phyloP scores from a whole-genome alignment of 2,329 filamentous ascomycete genomes.

The Phialophora expanda region DNA sequence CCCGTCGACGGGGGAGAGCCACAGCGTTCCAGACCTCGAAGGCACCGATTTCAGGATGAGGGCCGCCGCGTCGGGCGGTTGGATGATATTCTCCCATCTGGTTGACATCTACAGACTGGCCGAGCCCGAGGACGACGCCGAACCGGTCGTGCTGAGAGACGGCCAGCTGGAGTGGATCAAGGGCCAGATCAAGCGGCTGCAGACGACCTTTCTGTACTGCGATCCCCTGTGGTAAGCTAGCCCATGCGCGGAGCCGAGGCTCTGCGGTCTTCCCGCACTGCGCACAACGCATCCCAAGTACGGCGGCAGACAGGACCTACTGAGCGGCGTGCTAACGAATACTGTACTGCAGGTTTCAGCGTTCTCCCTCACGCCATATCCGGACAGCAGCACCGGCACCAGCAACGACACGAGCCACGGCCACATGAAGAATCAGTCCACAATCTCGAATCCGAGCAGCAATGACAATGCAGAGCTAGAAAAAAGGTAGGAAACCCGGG shows the following conservation, averaged over 20 bases:
- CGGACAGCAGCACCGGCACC: neutral
- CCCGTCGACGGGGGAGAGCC: conserved; percentile 18
- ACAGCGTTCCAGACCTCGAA: conserved; percentile 20
- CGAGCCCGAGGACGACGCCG: conserved; percentile 36
- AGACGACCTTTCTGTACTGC: conserved; percentile 32
- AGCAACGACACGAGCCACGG: neutral
- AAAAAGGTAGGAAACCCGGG: neutral
- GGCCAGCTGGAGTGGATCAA: conserved; percentile 39
- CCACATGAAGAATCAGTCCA: neutral
- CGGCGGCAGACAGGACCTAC: neutral
- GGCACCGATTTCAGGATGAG: conserved; percentile 15
- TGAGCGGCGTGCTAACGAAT: neutral
- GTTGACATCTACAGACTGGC: conserved; percentile 35
- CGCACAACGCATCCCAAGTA: no score
- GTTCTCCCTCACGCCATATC: neutral
- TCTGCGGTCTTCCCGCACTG: neutral
- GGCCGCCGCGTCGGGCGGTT: conserved; percentile 37
- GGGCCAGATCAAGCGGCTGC: conserved; percentile 37
- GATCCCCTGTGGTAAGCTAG: conserved; percentile 26
- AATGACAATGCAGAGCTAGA: neutral
- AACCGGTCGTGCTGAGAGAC: conserved; percentile 33
- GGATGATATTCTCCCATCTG: conserved; percentile 36
- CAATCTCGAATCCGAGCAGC: neutral
- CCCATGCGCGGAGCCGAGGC: neutral
- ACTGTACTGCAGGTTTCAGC: neutral